phyloP scores from a whole-genome alignment of 2,329 filamentous ascomycete species.

The Xylaria polymorpha region DNA sequence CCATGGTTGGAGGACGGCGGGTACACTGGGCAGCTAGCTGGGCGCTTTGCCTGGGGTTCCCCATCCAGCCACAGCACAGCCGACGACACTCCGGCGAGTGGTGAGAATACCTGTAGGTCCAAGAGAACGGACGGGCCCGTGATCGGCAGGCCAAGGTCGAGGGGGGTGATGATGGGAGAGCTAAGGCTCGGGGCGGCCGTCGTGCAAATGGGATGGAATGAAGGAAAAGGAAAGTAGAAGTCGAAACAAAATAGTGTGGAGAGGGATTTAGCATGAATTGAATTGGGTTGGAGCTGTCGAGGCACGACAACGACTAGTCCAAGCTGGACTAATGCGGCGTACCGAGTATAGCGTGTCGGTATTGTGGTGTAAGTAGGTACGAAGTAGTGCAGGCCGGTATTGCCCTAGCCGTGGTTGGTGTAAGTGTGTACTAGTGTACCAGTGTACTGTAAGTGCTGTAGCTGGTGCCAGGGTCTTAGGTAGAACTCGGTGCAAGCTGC shows the following conservation, averaged over 20 bases:
- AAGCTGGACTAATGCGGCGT: conserved; percentile 12
- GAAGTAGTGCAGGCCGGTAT: not conserved
- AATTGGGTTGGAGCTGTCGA: conserved; percentile 10
- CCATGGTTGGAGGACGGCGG: conserved; percentile 38
- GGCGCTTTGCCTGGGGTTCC: not conserved
- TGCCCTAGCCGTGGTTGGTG: too few relatives aligned
- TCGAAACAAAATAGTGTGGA: conserved; percentile 1
- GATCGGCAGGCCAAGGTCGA: conserved; percentile 8
- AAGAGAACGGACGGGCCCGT: conserved; percentile 10
- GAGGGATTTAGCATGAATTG: conserved; percentile 29
- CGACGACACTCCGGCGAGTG: conserved; percentile 5
- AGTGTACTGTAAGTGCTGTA: not conserved
- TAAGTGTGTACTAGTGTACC: not conserved
- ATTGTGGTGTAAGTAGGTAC: not conserved
- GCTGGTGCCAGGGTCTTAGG: not conserved
- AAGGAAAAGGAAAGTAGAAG: not conserved
- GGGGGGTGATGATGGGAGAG: not conserved
- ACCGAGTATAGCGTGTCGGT: not conserved
- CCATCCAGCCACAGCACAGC: conserved; percentile 7
- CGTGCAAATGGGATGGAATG: not conserved
- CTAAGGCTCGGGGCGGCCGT: not conserved
- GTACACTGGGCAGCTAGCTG: conserved; percentile 3
- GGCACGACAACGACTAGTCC: not conserved
- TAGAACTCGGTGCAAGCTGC: conserved; percentile 3
- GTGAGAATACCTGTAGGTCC: not conserved